These are phyloP conservation scores for Vitis rotundifolia DNA, from an alignment of 164 flowering plant species.

Conservation along the genomic window DNA sequence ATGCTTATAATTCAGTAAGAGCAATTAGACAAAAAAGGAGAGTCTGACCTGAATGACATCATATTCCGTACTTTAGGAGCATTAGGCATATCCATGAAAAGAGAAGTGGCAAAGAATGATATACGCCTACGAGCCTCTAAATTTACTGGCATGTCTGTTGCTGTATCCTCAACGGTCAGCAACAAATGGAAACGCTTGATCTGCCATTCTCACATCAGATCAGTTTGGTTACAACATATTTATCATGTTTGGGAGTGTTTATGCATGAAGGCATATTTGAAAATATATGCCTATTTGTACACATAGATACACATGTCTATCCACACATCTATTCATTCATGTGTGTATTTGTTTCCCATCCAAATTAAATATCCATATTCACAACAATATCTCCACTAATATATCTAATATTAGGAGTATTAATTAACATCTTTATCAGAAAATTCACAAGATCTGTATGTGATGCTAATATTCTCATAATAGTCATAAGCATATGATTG, in stretches of 20 bases:
- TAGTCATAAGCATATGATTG: too few relatives aligned
- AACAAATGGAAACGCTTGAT: slow-evolving; percentile 73
- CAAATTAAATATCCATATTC: too few relatives aligned
- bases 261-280: not conserved
- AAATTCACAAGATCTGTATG: too few relatives aligned
- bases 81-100: slow-evolving; percentile 83
- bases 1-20: slow-evolving; percentile 1
- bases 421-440: too few relatives aligned
- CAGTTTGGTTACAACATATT: slow-evolving; percentile 3
- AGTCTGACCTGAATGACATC: slow-evolving; percentile 85
- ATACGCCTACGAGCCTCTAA: slow-evolving; percentile 90
- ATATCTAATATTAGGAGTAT: too few relatives aligned
- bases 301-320: not conserved
- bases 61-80: slow-evolving; percentile 93
- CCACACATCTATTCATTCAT: too few relatives aligned
- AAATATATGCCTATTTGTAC: not conserved
- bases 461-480: too few relatives aligned
- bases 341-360: too few relatives aligned
- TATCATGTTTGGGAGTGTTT: not conserved
- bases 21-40: not conserved
- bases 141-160: slow-evolving; percentile 80
- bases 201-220: slow-evolving; percentile 37
- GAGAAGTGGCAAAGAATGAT: slow-evolving; percentile 90
- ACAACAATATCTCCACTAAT: too few relatives aligned
- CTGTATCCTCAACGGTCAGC: slow-evolving; percentile 81